Conservation (phyloP, 352 stramenopile species). For the Phytophthora macrochlamydospora region DNA sequence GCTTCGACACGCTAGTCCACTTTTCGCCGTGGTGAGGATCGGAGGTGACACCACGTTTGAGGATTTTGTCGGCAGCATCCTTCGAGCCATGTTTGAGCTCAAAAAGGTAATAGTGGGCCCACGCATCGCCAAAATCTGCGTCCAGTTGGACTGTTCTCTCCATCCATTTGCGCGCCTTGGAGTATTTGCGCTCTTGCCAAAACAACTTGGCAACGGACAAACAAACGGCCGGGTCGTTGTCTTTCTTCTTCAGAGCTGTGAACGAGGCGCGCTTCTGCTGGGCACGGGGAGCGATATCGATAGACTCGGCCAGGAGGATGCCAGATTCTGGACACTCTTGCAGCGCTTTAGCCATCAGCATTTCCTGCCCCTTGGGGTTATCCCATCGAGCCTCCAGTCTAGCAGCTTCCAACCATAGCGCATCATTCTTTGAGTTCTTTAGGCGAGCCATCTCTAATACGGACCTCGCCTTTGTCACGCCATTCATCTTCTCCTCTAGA, state of each 20-base stretch:
- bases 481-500: conserved; percentile 92
- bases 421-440: conserved; percentile 94
- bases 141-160: conserved; percentile 96
- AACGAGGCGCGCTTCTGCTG: conserved; percentile 97
- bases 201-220: conserved; percentile 97
- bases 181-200: conserved; percentile 94
- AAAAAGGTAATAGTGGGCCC: conserved; percentile 98
- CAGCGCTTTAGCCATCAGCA: conserved; percentile 96
- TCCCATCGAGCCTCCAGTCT: conserved; percentile 91
- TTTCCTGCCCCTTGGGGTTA: conserved; percentile 95
- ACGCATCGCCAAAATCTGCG: conserved; percentile 96
- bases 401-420: conserved; percentile 97
- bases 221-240: conserved; percentile 97
- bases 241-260: conserved; percentile 96
- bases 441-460: conserved; percentile 96
- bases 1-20: conserved; percentile 94
- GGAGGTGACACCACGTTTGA: conserved; percentile 85
- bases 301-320: conserved; percentile 95
- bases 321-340: conserved; percentile 97
- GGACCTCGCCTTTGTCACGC: conserved; percentile 96
- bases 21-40: conserved; percentile 96
- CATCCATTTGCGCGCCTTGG: conserved; percentile 98
- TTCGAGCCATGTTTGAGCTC: conserved; percentile 92
- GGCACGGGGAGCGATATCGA: conserved; percentile 92
- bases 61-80: conserved; percentile 83